Percentiles rank a stretch among this genome's conserved stretches.
Conservation (phyloP, 108 stramenopile genomes). For the Conticribra guillardii region DNA sequence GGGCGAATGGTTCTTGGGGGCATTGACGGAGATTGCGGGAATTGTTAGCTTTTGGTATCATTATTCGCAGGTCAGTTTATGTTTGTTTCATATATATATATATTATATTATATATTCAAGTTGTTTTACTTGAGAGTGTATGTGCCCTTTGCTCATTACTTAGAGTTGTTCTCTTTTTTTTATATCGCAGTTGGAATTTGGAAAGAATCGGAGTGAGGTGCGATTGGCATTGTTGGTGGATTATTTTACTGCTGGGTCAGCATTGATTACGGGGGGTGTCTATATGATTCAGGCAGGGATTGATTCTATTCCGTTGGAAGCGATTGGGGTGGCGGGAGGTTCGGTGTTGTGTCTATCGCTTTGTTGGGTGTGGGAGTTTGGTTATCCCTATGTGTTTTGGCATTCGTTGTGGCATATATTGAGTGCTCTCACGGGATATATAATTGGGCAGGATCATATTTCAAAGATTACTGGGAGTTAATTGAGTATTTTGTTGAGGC, state of each 20-base stretch:
- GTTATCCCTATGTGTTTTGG: slow-evolving; percentile 60
- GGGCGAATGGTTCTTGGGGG: slow-evolving; percentile 70
- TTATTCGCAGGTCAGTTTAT: no score
- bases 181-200: slow-evolving; percentile 76
- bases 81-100: no score
- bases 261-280: slow-evolving; percentile 50
- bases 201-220: slow-evolving; percentile 54
- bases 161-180: no score
- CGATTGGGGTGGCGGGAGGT: slow-evolving; percentile 26
- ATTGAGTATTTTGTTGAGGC: neutral
- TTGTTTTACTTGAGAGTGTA: no score
- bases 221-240: slow-evolving; percentile 76
- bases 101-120: no score
- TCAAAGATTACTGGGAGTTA: neutral
- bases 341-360: slow-evolving; percentile 57
- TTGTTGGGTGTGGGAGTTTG: slow-evolving; percentile 80
- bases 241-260: slow-evolving; percentile 65
- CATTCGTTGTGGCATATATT: slow-evolving; percentile 86
- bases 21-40: slow-evolving; percentile 67
- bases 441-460: slow-evolving; percentile 62
- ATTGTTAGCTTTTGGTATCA: slow-evolving; percentile 81
- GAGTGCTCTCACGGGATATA: slow-evolving; percentile 70
- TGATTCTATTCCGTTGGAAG: slow-evolving; percentile 51
- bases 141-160: no score
- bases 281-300: slow-evolving; percentile 60